These are phyloP conservation scores for Talaromyces sp. DNA, from an alignment of 2,329 filamentous ascomycete genomes.

Conservation along the genomic window DNA sequence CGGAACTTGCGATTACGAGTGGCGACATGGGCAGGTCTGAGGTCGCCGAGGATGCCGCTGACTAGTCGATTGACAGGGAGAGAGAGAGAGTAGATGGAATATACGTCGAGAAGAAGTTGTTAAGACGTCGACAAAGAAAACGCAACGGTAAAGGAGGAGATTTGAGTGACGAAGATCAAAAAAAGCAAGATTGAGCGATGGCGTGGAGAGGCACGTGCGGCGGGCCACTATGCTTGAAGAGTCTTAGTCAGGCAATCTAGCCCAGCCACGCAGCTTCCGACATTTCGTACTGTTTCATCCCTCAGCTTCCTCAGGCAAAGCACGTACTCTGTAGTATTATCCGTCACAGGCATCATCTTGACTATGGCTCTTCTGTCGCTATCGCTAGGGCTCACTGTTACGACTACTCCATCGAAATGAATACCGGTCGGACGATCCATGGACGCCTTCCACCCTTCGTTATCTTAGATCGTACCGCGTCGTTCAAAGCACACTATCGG, in stretches of 20 bases:
- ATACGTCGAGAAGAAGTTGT: neutral
- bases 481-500: neutral
- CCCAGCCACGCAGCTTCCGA: neutral
- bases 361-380: neutral
- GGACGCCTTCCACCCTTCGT: neutral
- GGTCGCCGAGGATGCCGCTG: neutral
- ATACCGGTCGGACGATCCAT: too few species aligned
- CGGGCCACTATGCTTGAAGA: neutral
- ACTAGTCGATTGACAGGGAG: neutral
- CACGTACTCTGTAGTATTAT: too few species aligned
- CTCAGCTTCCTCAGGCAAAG: neutral
- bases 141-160: neutral
- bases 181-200: neutral
- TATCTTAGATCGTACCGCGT: neutral
- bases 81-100: neutral
- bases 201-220: conserved; percentile 9
- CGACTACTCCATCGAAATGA: neutral
- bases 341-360: neutral
- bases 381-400: neutral
- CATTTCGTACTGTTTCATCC: neutral
- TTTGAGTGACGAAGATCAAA: neutral
- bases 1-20: neutral
- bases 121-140: neutral
- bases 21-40: conserved; percentile 4
- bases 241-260: neutral